Percentiles rank a stretch among this genome's conserved stretches.
Evolutionary conservation across 305 asterid species (phyloP).

Genomic region (Nicotiana rustica): DNA sequence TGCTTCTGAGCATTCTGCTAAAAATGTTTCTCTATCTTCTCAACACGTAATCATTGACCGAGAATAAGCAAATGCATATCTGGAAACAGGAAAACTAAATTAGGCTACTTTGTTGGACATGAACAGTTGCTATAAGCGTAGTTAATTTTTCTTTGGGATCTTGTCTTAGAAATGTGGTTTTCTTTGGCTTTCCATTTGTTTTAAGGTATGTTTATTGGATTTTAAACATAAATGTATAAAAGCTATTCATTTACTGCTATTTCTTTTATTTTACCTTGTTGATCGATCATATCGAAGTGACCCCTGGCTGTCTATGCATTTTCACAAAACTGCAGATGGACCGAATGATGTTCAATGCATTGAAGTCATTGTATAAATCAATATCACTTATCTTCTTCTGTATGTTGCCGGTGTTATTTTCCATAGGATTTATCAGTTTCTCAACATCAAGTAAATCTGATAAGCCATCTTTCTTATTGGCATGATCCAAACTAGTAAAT

Average conservation of each 20-base stretch:
- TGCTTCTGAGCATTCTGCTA: conserved; percentile 63
- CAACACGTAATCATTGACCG: conserved; percentile 43
- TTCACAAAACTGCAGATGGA: no score
- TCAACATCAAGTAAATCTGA: no score
- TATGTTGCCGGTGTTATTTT: no score
- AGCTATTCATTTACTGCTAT: background rate
- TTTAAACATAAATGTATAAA: conserved; percentile 3
- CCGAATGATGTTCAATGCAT: no score
- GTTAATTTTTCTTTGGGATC: background rate
- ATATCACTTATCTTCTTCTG: no score
- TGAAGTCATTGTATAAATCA: no score
- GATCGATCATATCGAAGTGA: background rate
- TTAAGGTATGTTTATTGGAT: conserved; percentile 22
- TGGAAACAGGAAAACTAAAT: background rate
- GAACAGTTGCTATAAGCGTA: conserved; percentile 16
- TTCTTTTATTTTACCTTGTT: background rate
- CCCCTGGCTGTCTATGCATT: background rate
- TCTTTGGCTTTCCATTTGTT: background rate
- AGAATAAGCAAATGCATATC: conserved; percentile 39
- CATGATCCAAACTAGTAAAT: no score
- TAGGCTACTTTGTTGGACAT: background rate
- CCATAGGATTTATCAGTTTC: no score
- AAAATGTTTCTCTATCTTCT: conserved; percentile 45
- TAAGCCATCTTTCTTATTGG: no score
- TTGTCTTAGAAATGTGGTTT: background rate